Percentiles rank a stretch among this genome's conserved stretches.
These are phyloP conservation scores for Paramecium bursaria DNA, from an alignment of 73 alveolate species.

Conservation along the genomic window DNA sequence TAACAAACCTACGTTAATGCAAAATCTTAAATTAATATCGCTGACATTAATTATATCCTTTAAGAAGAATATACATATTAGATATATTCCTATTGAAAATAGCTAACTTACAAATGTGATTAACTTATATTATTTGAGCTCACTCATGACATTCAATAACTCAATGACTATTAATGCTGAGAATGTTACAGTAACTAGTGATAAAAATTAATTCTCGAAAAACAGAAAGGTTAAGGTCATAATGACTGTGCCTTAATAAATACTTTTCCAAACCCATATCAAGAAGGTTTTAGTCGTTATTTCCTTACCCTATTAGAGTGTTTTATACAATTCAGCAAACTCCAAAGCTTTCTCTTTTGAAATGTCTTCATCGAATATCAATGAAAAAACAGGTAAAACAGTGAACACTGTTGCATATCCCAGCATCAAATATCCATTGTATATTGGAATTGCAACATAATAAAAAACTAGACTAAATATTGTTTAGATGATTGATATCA, in stretches of 20 bases:
- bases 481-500: slow-evolving; percentile 89
- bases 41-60: slow-evolving; percentile 23
- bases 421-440: slow-evolving; percentile 91
- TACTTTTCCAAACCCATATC: slow-evolving; percentile 90
- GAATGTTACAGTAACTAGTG: slow-evolving; percentile 84
- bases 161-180: slow-evolving; percentile 81
- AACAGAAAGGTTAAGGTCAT: slow-evolving; percentile 82
- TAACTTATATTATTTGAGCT: slow-evolving; percentile 25
- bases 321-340: slow-evolving; percentile 91
- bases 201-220: slow-evolving; percentile 82
- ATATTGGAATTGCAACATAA: slow-evolving; percentile 90
- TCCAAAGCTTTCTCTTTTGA: slow-evolving; percentile 77
- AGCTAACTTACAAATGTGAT: slow-evolving; percentile 34
- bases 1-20: neutral
- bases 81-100: slow-evolving; percentile 34
- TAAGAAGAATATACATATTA: neutral
- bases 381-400: slow-evolving; percentile 91
- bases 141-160: slow-evolving; percentile 80
- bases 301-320: slow-evolving; percentile 89
- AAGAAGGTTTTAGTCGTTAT: slow-evolving; percentile 86
- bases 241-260: slow-evolving; percentile 91
- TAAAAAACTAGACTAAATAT: slow-evolving; percentile 89
- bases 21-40: neutral
- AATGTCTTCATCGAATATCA: slow-evolving; percentile 92
- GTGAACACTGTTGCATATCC: slow-evolving; percentile 97